Evolutionary conservation across 2,329 filamentous ascomycete species (phyloP), one percentile per base, ranked within the genome.

Genomic region (Xylaria arbuscula): DNA sequence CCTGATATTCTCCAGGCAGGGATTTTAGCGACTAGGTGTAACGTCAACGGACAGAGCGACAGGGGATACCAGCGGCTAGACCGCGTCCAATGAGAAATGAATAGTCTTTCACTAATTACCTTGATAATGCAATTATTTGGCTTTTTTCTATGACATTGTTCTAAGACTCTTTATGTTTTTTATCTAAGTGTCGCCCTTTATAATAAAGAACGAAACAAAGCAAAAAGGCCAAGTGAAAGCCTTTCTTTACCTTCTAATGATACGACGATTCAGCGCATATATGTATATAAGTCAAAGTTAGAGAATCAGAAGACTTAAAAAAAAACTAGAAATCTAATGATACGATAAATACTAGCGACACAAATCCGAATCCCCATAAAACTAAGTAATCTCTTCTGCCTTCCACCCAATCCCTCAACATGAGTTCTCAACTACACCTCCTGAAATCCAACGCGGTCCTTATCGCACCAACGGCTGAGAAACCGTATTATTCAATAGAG

Each of bases 91-190:
- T 28, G 45, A 47, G 22, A 11, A 13, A 22, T 58, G 38, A 11
- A 42, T 64, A 67, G 32, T 56, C 54, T 42, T 64, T 67, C 55
- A 55, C 22, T 64, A 64, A 62, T 60, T 28, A 28, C 47, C 45
- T 56, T 55, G n/a, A 34, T n/a, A 28, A 47, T 42, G n/a, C 17
- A 40, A 64, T 55, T 32, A 22, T 48, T 42, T 28, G 32, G 1
- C 36, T 51, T 13, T 9, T 40, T 57, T 10, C 19, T n/a, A 45
- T 53, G 3, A 3, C 8, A 48, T 45, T 34, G 32, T 36, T 50
- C 38, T 55, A 24, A 56, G 19, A 3, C 15, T 34, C 19, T 1
- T 7, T 50, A 17, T 19, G 24, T 22, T 51, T 34, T 15, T 1
- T 15, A 2, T 28, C 1, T 4, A 13, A 6, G 32, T 17, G 32